Evolutionary conservation across 2,329 filamentous ascomycete species (phyloP), one percentile per base, ranked within the genome.

Genomic region (Fusarium marasasianum): DNA sequence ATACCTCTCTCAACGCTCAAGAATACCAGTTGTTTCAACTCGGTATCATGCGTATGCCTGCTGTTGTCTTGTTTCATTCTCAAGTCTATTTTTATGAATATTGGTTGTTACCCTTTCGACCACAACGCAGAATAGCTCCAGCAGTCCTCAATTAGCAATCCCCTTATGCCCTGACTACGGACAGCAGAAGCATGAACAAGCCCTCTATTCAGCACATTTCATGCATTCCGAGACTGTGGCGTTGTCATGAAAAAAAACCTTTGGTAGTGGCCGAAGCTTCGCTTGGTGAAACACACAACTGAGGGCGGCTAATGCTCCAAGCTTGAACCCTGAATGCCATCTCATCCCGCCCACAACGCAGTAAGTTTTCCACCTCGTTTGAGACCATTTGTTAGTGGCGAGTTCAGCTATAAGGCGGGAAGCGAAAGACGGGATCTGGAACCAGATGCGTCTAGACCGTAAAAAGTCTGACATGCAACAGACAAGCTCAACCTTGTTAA

Each of bases 241-340:
- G 73, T 66, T 26, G 38, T 44, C n/a, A 50, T 40, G 57, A 54
- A 63, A 40, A 64, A 54, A 62, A 54, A 35, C 50, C 26, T 41
- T 58, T 37, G 50, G 58, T 45, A 31, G 63, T 35, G 55, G 40
- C 50, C 53, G 63, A 63, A 66, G 62, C 62, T 51, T 59, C 54
- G 55, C 50, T 41, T 69, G 54, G 69, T 75, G 74, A 77, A 73
- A 75, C 74, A 56, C 66, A 71, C 70, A 67, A 63, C 70, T 67
- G 57, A 73, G 45, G 31, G 35, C 20, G 33, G 50, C 51, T 40
- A 59, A 33, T 45, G 45, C 43, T 50, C 41, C 33, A 47, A 50
- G 22, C 29, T 54, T 29, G 26, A 41, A 57, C 51, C 68, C 26
- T 48, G 41, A 50, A 62, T 62, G 33, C 50, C 13, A 37, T 53